These are phyloP conservation scores for Fusarium pininemorale DNA, from an alignment of 2,329 filamentous ascomycete species.

Conservation along the genomic window DNA sequence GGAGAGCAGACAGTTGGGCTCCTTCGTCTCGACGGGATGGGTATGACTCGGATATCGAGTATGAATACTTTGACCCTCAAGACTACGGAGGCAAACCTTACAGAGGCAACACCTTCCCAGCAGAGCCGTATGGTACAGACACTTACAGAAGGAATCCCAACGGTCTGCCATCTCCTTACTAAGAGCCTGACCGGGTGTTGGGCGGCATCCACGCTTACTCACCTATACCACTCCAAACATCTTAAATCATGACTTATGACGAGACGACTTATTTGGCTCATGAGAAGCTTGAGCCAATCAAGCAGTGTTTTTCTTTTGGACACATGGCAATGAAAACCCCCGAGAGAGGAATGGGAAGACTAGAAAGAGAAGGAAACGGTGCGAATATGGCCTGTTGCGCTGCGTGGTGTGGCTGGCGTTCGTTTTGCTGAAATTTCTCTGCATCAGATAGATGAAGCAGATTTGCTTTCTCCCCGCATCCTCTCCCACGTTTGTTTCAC, in stretches of 20 bases:
- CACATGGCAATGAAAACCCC: slow-evolving; percentile 9
- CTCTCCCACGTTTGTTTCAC: slow-evolving; percentile 26
- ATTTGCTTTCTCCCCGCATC: slow-evolving; percentile 31
- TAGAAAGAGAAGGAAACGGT: slow-evolving; percentile 18
- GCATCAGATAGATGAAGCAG: slow-evolving; percentile 43
- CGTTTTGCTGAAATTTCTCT: slow-evolving; percentile 30
- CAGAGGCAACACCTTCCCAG: slow-evolving; percentile 28
- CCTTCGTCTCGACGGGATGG: slow-evolving; percentile 53
- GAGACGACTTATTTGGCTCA: slow-evolving; percentile 30
- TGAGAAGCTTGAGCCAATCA: slow-evolving; percentile 22
- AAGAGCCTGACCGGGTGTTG: slow-evolving; percentile 1
- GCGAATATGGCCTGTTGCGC: slow-evolving; percentile 36
- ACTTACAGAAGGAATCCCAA: slow-evolving; percentile 31
- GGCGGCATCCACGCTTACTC: neutral
- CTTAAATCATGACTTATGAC: slow-evolving; percentile 40
- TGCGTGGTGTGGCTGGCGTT: slow-evolving; percentile 43
- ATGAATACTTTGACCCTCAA: slow-evolving; percentile 51
- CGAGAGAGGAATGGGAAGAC: neutral
- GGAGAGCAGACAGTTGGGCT: slow-evolving; percentile 57
- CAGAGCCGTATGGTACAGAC: slow-evolving; percentile 29
- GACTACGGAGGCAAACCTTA: slow-evolving; percentile 53
- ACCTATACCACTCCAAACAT: slow-evolving; percentile 2
- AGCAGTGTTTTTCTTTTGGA: neutral
- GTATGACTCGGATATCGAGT: slow-evolving; percentile 52
- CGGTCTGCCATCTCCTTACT: slow-evolving; percentile 48